These are phyloP conservation scores for Bacterosira constricta DNA, from an alignment of 108 stramenopile species.

Conservation along the genomic window DNA sequence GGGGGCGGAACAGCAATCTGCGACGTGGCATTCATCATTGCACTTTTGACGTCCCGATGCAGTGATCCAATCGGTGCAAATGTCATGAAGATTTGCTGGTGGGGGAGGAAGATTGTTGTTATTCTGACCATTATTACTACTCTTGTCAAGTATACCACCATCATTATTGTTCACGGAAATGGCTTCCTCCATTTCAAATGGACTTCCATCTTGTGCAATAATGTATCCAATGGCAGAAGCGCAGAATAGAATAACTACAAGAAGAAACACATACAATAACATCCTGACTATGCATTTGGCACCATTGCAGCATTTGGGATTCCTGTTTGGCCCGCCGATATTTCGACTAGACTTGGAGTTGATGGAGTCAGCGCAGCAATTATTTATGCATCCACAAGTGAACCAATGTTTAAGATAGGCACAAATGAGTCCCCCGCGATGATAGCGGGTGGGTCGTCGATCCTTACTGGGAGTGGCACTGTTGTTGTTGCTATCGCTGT, in stretches of 20 bases:
- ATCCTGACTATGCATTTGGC: neutral
- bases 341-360: too few species aligned
- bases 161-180: neutral
- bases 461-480: too few species aligned
- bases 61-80: constrained; percentile 40
- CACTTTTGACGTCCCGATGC: constrained; percentile 19
- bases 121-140: neutral
- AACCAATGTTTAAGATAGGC: too few species aligned
- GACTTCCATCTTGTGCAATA: constrained; percentile 33
- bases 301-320: too few species aligned
- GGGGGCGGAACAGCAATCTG: constrained; percentile 22
- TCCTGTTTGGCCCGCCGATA: too few species aligned
- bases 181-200: neutral
- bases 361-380: too few species aligned
- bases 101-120: constrained; percentile 12
- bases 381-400: too few species aligned
- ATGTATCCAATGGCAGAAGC: constrained; percentile 37
- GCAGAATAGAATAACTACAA: constrained; percentile 19
- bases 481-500: too few species aligned
- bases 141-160: neutral
- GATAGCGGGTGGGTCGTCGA: too few species aligned
- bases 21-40: constrained; percentile 8
- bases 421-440: too few species aligned
- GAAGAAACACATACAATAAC: constrained; percentile 11
- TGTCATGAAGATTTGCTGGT: constrained; percentile 6